Conservation (phyloP, 352 stramenopile species). For the Phytophthora vignae region DNA sequence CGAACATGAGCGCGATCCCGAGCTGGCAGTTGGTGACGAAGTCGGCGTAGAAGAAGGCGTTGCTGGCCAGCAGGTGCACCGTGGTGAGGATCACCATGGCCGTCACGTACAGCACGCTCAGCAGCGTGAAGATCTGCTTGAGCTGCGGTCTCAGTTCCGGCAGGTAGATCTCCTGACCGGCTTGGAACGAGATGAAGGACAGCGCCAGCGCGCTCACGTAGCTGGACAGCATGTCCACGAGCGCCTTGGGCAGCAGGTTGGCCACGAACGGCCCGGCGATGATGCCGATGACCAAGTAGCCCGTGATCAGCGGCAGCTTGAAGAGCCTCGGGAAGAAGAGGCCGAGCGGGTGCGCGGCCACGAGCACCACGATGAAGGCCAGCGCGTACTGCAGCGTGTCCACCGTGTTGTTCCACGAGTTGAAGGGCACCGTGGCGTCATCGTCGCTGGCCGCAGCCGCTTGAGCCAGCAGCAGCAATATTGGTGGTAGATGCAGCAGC, state of each 20-base stretch:
- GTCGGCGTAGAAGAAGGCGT: constrained; percentile 69
- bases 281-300: constrained; percentile 37
- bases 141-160: constrained; percentile 70
- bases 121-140: constrained; percentile 62
- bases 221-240: constrained; percentile 31
- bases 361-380: constrained; percentile 65
- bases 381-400: constrained; percentile 58
- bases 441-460: constrained; percentile 11
- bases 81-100: constrained; percentile 64
- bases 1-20: constrained; percentile 77
- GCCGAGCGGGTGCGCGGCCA: constrained; percentile 31
- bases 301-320: constrained; percentile 38
- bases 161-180: constrained; percentile 76
- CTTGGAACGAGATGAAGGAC: constrained; percentile 82
- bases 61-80: constrained; percentile 48
- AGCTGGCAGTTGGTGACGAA: constrained; percentile 62
- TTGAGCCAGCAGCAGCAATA: neutral
- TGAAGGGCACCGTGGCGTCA: constrained; percentile 50
- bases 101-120: constrained; percentile 57
- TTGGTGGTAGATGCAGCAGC: neutral
- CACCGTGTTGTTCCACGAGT: constrained; percentile 42
- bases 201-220: constrained; percentile 71
- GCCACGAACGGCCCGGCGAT: constrained; percentile 33
- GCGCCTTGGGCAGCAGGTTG: constrained; percentile 29
- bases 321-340: constrained; percentile 40